These are phyloP conservation scores for Durio zibethinus DNA, from an alignment of 345 rosid species.

Conservation along the genomic window DNA sequence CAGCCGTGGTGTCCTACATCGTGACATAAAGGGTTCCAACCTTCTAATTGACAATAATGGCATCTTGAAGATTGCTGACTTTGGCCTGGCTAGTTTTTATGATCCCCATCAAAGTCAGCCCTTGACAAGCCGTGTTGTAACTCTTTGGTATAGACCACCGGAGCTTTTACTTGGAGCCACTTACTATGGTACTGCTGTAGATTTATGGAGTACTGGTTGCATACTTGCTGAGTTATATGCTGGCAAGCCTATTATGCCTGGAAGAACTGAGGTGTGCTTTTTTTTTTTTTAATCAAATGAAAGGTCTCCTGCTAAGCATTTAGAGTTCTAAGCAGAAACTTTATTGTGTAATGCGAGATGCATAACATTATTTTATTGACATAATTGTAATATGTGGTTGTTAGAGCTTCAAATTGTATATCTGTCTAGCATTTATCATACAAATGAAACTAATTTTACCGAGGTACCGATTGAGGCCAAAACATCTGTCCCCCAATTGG, in stretches of 20 bases:
- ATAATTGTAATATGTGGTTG: not conserved
- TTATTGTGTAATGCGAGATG: not conserved
- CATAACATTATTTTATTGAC: not conserved
- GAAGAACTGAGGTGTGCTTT: constrained; percentile 82
- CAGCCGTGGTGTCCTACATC: constrained; percentile 86
- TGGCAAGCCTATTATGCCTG: constrained; percentile 99
- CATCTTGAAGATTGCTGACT: constrained; percentile 88
- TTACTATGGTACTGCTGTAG: constrained; percentile 80
- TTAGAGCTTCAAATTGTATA: not conserved
- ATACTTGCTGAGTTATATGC: constrained; percentile 93
- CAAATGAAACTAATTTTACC: not conserved
- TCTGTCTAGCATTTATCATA: not conserved
- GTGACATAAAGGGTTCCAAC: constrained; percentile 97
- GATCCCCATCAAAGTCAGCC: constrained; percentile 73
- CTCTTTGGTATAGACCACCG: constrained; percentile 98
- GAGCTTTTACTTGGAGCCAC: constrained; percentile 97
- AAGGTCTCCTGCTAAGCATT: not conserved
- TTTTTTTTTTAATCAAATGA: constrained; percentile 2
- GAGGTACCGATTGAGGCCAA: not conserved
- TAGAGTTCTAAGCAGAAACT: not conserved
- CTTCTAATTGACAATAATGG: constrained; percentile 90
- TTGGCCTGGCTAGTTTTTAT: constrained; percentile 89
- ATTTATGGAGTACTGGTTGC: constrained; percentile 97
- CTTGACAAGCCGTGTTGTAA: constrained; percentile 92
- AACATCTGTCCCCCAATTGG: not conserved